A percentile compares a stretch with the other conserved stretches of the same genome.
These are phyloP conservation scores for Corniculantispora saksenae DNA, from an alignment of 2,329 filamentous ascomycete species.

Conservation along the genomic window DNA sequence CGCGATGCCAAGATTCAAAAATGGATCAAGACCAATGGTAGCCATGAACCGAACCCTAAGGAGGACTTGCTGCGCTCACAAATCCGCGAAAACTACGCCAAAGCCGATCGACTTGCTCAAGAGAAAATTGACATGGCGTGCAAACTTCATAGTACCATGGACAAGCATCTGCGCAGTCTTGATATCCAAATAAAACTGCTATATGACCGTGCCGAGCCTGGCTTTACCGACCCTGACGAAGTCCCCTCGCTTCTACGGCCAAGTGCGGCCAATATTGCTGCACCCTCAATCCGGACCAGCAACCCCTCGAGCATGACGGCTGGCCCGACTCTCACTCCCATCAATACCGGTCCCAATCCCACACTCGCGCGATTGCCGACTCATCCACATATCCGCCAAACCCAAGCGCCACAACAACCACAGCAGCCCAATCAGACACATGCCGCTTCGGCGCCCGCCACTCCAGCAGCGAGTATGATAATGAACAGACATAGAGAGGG, in stretches of 20 bases:
- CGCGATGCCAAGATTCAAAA: conserved; percentile 77
- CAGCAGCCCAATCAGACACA: conserved; percentile 29
- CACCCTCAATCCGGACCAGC: conserved; percentile 42
- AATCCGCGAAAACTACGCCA: conserved; percentile 67
- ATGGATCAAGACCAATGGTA: conserved; percentile 76
- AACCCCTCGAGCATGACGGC: conserved; percentile 41
- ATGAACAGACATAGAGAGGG: conserved; percentile 58
- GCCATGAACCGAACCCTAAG: conserved; percentile 72
- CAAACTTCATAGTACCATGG: conserved; percentile 61
- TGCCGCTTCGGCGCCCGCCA: conserved; percentile 59
- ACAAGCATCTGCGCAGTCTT: conserved; percentile 64
- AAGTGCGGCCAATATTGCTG: conserved; percentile 53
- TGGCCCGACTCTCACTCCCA: conserved; percentile 25
- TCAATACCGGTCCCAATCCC: conserved; percentile 40
- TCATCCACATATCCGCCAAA: conserved; percentile 49
- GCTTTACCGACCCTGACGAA: conserved; percentile 63
- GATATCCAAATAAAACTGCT: conserved; percentile 64
- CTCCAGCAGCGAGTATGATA: conserved; percentile 62
- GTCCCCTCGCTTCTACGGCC: conserved; percentile 63
- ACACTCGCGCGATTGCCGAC: conserved; percentile 44
- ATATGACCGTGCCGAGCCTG: conserved; percentile 61
- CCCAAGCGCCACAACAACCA: conserved; percentile 46
- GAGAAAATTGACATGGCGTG: conserved; percentile 73
- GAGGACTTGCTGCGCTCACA: conserved; percentile 68
- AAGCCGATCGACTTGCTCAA: conserved; percentile 68